Percentiles rank a stretch among this genome's conserved stretches.
Conservation (phyloP, 495 filamentous ascomycete genomes). For the Schizothecium vesticola region DNA sequence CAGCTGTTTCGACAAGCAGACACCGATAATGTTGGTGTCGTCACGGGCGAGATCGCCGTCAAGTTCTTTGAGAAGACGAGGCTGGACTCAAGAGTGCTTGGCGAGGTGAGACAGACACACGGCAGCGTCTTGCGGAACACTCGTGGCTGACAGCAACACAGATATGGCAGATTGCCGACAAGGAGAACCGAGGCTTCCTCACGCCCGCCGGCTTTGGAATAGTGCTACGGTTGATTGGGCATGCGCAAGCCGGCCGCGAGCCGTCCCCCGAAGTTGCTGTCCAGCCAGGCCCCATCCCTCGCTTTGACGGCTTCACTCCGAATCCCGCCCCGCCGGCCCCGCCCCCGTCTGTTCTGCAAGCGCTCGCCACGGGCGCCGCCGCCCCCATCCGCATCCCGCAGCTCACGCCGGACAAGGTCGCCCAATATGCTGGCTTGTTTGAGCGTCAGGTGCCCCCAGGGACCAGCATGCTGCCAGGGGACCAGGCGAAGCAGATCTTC, state of each 20-base stretch:
- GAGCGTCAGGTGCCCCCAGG: conserved; percentile 76
- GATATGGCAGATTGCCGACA: conserved; percentile 99
- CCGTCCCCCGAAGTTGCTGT: conserved; percentile 68
- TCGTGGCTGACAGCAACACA: conserved; percentile 31
- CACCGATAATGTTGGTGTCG: conserved; percentile 81
- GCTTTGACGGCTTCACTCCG: conserved; percentile 70
- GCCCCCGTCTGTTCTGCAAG: conserved; percentile 49
- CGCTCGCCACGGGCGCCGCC: conserved; percentile 59
- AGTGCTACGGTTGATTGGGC: conserved; percentile 88
- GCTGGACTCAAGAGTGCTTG: conserved; percentile 74
- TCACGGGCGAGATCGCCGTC: conserved; percentile 92
- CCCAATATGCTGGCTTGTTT: conserved; percentile 79
- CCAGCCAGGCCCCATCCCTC: conserved; percentile 79
- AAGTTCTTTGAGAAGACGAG: conserved; percentile 97
- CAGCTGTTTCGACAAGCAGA: conserved; percentile 89
- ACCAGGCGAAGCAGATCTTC: conserved; percentile 89
- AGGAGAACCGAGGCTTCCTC: conserved; percentile 88
- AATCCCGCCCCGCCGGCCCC: conserved; percentile 37
- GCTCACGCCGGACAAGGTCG: conserved; percentile 79
- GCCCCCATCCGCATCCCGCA: conserved; percentile 83
- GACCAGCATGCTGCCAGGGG: conserved; percentile 74
- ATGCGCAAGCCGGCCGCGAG: conserved; percentile 80
- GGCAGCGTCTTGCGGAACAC: neutral
- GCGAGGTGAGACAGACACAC: conserved; percentile 59
- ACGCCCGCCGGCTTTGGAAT: conserved; percentile 87